Evolutionary conservation across 768 basidiomycete species (phyloP), one percentile per base, ranked within the genome.

Genomic region (Amanita jacksonii): DNA sequence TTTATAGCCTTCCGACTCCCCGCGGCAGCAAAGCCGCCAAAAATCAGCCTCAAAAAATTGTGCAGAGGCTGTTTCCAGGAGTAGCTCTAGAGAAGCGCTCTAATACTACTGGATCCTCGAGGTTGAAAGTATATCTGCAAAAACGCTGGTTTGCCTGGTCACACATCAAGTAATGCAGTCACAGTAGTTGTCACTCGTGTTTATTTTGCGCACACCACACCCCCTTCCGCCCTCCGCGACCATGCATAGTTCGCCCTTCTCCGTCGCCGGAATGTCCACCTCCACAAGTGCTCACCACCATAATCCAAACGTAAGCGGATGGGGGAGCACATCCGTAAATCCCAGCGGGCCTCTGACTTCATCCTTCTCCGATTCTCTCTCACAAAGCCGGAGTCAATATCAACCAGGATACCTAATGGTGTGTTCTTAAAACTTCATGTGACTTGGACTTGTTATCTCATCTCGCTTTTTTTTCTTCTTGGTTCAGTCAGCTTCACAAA

Each of bases 381-480:
- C 79, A 7, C 82, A 84, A 59, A 78, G 81, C 3, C 70, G 83
- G 51, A 76, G 79, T 43, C 82, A 83, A 52, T 88, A 88, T 57
- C 85, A 87, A 54, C 70, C 82, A 27, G 85, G 85, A 3, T 89
- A 87, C 59, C 68, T 89, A 42, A 74, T 89, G 79, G 85, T 86
- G 38, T 46, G 77, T 52, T 30, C 10, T 15, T 30, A 19, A n/a
- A 16, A 35, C 43, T n/a, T n/a, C n/a, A n/a, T n/a, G n/a, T n/a
- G n/a, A n/a, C n/a, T n/a, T n/a, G n/a, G n/a, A n/a, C n/a, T n/a
- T n/a, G n/a, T n/a, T n/a, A n/a, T n/a, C n/a, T n/a, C n/a, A n/a
- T n/a, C n/a, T n/a, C n/a, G n/a, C n/a, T n/a, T n/a, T n/a, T n/a
- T n/a, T n/a, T n/a, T n/a, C n/a, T n/a, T n/a, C n/a, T n/a, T n/a